Conservation (phyloP, 2,329 filamentous ascomycete species). For the Ustilaginoidea virens region DNA sequence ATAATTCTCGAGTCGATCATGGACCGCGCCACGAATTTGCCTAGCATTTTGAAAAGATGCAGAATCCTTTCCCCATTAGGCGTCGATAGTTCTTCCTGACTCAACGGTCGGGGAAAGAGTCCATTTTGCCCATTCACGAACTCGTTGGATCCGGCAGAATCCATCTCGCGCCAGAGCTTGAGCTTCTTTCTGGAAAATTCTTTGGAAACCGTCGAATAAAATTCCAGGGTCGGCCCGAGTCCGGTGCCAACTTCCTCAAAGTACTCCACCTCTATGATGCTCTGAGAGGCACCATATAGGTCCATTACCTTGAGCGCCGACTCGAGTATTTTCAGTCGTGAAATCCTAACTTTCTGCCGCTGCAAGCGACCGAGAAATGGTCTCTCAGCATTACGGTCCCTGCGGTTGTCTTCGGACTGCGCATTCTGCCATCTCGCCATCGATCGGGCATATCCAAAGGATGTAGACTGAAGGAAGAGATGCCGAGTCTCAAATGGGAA, state of each 20-base stretch:
- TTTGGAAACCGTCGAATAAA: slow-evolving; percentile 93
- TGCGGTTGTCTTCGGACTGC: slow-evolving; percentile 61
- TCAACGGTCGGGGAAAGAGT: slow-evolving; percentile 84
- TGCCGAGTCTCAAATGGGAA: slow-evolving; percentile 97
- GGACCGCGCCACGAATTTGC: slow-evolving; percentile 92
- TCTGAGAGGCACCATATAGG: slow-evolving; percentile 90
- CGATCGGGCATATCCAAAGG: slow-evolving; percentile 91
- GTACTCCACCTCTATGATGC: slow-evolving; percentile 92
- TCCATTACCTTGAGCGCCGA: slow-evolving; percentile 99
- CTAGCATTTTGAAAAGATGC: slow-evolving; percentile 80
- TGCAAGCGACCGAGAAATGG: slow-evolving; percentile 85
- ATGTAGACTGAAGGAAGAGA: slow-evolving; percentile 92
- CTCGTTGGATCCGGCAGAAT: slow-evolving; percentile 55
- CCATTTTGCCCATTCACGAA: slow-evolving; percentile 76
- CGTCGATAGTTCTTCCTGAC: slow-evolving; percentile 54
- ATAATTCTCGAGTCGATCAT: slow-evolving; percentile 99
- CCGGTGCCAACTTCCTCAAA: slow-evolving; percentile 98
- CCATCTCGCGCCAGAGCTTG: slow-evolving; percentile 89
- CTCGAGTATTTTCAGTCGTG: slow-evolving; percentile 83
- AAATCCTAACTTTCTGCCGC: slow-evolving; percentile 95
- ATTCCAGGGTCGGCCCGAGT: slow-evolving; percentile 86
- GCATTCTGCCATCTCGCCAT: slow-evolving; percentile 97
- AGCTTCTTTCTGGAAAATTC: slow-evolving; percentile 97
- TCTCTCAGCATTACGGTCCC: slow-evolving; percentile 76
- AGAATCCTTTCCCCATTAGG: slow-evolving; percentile 79